Conservation (phyloP, 192 early-diverging fungal genomes). For the Oehlia diaphana region DNA sequence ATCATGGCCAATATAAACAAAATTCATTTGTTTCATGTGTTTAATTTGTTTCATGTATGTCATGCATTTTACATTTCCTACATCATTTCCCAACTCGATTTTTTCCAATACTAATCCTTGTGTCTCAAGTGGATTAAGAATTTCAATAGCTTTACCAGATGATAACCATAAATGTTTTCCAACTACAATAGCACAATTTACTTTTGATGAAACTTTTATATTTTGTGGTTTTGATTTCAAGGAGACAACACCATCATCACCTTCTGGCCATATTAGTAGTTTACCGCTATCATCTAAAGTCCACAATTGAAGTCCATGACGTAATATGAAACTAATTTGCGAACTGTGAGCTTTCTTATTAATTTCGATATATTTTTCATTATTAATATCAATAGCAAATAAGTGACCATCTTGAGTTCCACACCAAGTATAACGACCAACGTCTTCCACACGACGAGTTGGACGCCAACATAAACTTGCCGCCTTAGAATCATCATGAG, state of each 20-base stretch:
- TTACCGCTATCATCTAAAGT: conserved; percentile 68
- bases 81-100: conserved; percentile 46
- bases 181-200: conserved; percentile 52
- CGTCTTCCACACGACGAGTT: conserved; percentile 46
- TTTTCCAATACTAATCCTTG: conserved; percentile 27
- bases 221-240: conserved; percentile 39
- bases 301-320: conserved; percentile 58
- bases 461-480: conserved; percentile 58
- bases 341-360: conserved; percentile 46
- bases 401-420: conserved; percentile 64
- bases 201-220: conserved; percentile 46
- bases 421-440: conserved; percentile 68
- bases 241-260: conserved; percentile 37
- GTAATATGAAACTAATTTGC: conserved; percentile 58
- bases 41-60: conserved; percentile 53
- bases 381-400: conserved; percentile 49
- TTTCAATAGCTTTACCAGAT: conserved; percentile 56
- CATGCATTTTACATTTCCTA: conserved; percentile 61
- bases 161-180: conserved; percentile 61
- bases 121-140: conserved; percentile 47
- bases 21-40: conserved; percentile 41
- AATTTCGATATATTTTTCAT: conserved; percentile 39
- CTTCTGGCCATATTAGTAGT: conserved; percentile 56
- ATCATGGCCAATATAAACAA: conserved; percentile 74
- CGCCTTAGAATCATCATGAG: conserved; percentile 52